Base-by-base conservation (phyloP, 2,329 filamentous ascomycete genomes). In the Aspergillus cejpii region DNA sequence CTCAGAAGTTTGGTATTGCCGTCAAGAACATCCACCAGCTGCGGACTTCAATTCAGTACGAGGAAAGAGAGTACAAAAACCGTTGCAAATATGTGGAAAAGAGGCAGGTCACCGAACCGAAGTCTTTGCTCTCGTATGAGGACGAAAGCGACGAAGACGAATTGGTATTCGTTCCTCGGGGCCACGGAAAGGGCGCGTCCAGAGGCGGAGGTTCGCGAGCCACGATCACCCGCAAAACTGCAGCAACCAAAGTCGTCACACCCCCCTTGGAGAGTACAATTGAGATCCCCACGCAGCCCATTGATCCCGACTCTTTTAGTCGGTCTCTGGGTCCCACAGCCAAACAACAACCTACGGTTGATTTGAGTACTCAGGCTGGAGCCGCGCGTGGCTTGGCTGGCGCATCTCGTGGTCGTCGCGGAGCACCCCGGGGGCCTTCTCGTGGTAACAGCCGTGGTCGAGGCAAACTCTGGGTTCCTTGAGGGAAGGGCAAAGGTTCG, bases 121-220 rank as follows among this genome's bases (percentile, higher is more conserved):
- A 72, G 52, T 63, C 69, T 3, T 54, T 73, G 5, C 63, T 73
- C 37, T 68, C 69, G 6, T 73, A 73, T 47, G 70, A 73, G 27
- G 69, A 68, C n/a, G 70, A 73, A 11, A 73, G 67, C 28, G 70
- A 73, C 17, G 71, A 73, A 45, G 71, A 74, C 50, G 70, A 72
- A 46, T 58, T 74, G 21, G 70, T 74, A 2, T 74, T 74, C 45
- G 65, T 70, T 21, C 67, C 67, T 20, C 67, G 68, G 19, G 65
- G 66, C 27, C 65, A 64, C 44, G 66, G 62, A 29, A 69, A 68
- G 50, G 56, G 63, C 10, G 38, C 55, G 3, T 48, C 59, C 12
- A 56, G 59, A 45, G 50, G 54, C 19, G 59, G 57, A 20, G 51
- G 45, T 41, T 53, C 59, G 7, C 61, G 59, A 19, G 57, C 55